Evolutionary conservation across 176 grass and related monocot species (phyloP).

Genomic region (Hordeum vulgare): DNA sequence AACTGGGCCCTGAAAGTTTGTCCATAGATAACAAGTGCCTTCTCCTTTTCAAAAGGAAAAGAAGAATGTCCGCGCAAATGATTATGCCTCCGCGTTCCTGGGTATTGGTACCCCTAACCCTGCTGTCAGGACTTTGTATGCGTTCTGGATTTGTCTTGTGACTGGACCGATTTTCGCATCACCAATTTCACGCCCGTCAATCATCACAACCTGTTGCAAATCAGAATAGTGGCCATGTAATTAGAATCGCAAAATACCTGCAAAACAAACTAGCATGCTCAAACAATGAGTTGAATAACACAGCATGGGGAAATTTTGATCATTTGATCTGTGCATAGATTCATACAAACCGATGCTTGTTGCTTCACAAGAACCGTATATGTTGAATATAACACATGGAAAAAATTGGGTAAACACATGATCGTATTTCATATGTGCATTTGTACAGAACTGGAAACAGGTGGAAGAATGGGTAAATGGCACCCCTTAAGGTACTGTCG

Average conservation of each 20-base stretch:
- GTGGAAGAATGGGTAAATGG: too few relatives aligned
- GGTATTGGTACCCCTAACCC: constrained; percentile 73
- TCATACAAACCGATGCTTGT: not conserved
- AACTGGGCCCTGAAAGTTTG: not conserved
- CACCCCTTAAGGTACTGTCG: too few relatives aligned
- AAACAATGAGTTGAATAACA: not conserved
- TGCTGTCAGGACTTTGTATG: constrained; percentile 63
- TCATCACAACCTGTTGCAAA: constrained; percentile 62
- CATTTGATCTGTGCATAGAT: not conserved
- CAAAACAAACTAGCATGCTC: not conserved
- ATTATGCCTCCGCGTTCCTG: constrained; percentile 26
- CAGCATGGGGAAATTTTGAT: not conserved
- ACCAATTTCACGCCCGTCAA: constrained; percentile 64
- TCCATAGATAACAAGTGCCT: not conserved
- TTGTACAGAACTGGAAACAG: too few relatives aligned
- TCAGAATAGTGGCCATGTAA: constrained; percentile 1
- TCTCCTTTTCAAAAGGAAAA: not conserved
- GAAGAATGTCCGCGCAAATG: not conserved
- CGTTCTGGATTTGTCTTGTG: constrained; percentile 74
- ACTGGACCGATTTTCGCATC: constrained; percentile 67
- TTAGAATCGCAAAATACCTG: not conserved
- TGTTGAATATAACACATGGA: not conserved
- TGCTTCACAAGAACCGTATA: not conserved
- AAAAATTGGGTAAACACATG: not conserved
- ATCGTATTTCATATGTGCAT: not conserved